Evolutionary conservation across 2,329 filamentous ascomycete genomes (phyloP).

Genomic region (Ceratocystis diversiconidia): DNA sequence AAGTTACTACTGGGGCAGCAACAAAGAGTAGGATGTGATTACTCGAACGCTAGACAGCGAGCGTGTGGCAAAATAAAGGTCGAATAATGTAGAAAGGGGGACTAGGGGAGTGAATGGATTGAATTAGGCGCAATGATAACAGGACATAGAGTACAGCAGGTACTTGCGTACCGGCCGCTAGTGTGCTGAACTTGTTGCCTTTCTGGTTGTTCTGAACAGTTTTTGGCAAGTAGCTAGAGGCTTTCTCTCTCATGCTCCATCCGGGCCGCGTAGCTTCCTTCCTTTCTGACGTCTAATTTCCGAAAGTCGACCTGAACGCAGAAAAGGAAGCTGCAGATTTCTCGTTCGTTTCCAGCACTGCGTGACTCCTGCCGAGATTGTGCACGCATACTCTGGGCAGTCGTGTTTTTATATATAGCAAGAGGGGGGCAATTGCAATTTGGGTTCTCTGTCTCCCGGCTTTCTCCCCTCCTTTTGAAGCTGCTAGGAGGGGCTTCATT

Average conservation of each 20-base stretch:
- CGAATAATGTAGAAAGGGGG: not conserved
- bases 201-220: not conserved
- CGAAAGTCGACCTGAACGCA: not conserved
- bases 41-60: not conserved
- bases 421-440: not conserved
- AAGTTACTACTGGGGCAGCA: not conserved
- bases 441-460: not conserved
- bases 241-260: not conserved
- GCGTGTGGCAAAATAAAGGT: not conserved
- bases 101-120: not conserved
- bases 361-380: not conserved
- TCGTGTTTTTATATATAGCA: not conserved
- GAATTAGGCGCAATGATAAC: too few species aligned
- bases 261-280: conserved; percentile 1
- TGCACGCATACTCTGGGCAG: not conserved
- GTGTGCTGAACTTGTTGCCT: not conserved
- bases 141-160: not conserved
- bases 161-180: too few species aligned
- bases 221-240: not conserved
- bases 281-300: conserved; percentile 1
- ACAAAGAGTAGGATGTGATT: not conserved
- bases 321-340: not conserved
- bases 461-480: not conserved
- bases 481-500: not conserved
- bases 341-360: not conserved